Conservation (phyloP, 163 green algal genomes). For the Smithsoniella earleae region DNA sequence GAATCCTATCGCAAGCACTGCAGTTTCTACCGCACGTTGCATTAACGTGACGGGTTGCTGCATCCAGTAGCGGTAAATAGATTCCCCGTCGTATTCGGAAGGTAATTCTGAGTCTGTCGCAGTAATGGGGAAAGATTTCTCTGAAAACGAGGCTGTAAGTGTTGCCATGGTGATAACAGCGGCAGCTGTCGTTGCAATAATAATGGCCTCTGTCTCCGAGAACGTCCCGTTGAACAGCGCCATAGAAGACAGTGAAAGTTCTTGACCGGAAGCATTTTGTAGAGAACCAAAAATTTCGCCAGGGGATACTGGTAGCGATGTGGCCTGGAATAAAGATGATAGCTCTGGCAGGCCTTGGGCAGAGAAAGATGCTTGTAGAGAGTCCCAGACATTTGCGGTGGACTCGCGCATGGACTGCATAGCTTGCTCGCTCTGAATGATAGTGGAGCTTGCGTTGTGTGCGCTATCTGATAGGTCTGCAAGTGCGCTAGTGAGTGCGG, state of each 20-base stretch:
- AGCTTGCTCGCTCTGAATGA: background rate
- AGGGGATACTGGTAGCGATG: background rate
- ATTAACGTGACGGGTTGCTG: background rate
- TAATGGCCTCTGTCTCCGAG: conserved; percentile 2
- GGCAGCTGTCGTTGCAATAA: background rate
- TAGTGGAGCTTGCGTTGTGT: too few relatives aligned
- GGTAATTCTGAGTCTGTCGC: conserved; percentile 1
- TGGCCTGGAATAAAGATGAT: background rate
- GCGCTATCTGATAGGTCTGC: too few relatives aligned
- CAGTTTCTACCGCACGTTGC: background rate
- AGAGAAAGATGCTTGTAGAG: background rate
- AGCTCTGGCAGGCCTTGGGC: background rate
- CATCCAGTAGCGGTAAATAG: conserved; percentile 23
- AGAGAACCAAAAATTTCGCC: background rate
- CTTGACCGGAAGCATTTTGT: background rate
- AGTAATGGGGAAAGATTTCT: background rate
- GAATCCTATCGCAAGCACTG: background rate
- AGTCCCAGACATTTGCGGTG: background rate
- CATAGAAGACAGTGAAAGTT: background rate
- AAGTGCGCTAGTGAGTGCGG: too few relatives aligned
- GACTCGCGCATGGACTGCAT: background rate
- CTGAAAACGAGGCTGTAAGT: background rate
- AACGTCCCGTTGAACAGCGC: conserved; percentile 25
- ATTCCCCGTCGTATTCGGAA: conserved; percentile 8
- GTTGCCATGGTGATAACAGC: background rate